phyloP scores from a whole-genome alignment of 805 yeast species.

The Monosporozyma siamensis region DNA sequence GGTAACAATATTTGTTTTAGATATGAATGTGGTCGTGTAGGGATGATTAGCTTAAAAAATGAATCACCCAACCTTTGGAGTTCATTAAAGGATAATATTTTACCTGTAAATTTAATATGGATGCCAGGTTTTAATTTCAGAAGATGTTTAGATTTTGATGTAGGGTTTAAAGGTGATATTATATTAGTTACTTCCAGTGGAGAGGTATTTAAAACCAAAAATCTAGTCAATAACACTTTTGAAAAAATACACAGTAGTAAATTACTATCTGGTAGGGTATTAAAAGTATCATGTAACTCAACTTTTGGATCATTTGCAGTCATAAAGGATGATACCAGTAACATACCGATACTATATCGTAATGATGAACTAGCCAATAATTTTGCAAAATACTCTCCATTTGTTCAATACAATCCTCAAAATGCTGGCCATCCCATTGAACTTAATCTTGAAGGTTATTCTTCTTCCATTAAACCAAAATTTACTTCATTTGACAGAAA shows the following conservation, averaged over 20 bases:
- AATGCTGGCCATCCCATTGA: no score
- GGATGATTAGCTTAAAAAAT: conserved; percentile 23
- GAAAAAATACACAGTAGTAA: conserved; percentile 28
- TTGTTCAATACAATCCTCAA: conserved; percentile 15
- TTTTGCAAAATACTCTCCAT: conserved; percentile 45
- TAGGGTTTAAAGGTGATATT: conserved; percentile 58
- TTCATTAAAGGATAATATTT: conserved; percentile 31
- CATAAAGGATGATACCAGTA: conserved; percentile 51
- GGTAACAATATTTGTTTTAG: conserved; percentile 40
- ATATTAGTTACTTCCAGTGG: conserved; percentile 64
- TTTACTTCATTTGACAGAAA: background rate
- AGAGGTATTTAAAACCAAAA: conserved; percentile 39
- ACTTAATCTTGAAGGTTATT: background rate
- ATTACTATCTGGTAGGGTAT: conserved; percentile 27
- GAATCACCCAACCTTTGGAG: conserved; percentile 24
- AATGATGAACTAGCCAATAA: conserved; percentile 43
- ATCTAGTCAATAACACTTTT: conserved; percentile 7
- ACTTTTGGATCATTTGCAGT: conserved; percentile 58
- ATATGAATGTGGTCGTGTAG: conserved; percentile 52
- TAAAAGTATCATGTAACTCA: conserved; percentile 56
- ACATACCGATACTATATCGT: conserved; percentile 45
- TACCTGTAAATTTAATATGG: conserved; percentile 50
- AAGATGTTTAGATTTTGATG: conserved; percentile 48
- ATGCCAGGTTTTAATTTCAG: conserved; percentile 45
- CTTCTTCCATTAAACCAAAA: background rate